A percentile compares a stretch with the other conserved stretches of the same genome.
Evolutionary conservation across 257 asterid species (phyloP).

Genomic region (Jacaranda copaia): DNA sequence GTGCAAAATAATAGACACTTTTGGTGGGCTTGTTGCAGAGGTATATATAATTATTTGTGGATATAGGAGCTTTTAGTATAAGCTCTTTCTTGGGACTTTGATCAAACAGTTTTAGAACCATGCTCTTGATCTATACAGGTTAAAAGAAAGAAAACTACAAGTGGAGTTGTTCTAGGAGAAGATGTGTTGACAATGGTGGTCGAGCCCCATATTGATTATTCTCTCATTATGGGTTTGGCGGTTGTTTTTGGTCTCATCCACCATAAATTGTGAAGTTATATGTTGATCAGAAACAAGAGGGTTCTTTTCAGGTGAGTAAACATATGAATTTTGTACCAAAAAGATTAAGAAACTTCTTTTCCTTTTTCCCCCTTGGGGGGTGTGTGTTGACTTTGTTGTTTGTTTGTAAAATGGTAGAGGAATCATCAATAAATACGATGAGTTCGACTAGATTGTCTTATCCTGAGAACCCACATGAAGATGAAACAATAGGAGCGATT

Average conservation of each 20-base stretch:
- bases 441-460: neutral
- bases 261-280: constrained; percentile 36
- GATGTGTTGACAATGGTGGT: constrained; percentile 55
- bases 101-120: neutral
- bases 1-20: constrained; percentile 44
- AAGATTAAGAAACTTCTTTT: neutral
- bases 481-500: neutral
- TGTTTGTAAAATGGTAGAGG: neutral
- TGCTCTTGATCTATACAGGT: constrained; percentile 33
- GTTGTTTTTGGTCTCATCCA: constrained; percentile 51
- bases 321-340: neutral
- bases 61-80: neutral
- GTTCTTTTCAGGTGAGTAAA: neutral
- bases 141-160: constrained; percentile 43
- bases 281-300: neutral
- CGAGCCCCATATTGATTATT: constrained; percentile 51
- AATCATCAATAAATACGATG: neutral
- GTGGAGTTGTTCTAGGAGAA: constrained; percentile 52
- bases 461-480: neutral
- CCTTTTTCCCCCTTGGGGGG: neutral
- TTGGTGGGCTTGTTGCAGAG: constrained; percentile 54
- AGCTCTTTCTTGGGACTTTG: neutral
- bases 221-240: constrained; percentile 46
- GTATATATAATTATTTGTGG: constrained; percentile 14
- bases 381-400: neutral